phyloP scores from a whole-genome alignment of 1,284 basidiomycete species.

The Neonothopanus nambi region DNA sequence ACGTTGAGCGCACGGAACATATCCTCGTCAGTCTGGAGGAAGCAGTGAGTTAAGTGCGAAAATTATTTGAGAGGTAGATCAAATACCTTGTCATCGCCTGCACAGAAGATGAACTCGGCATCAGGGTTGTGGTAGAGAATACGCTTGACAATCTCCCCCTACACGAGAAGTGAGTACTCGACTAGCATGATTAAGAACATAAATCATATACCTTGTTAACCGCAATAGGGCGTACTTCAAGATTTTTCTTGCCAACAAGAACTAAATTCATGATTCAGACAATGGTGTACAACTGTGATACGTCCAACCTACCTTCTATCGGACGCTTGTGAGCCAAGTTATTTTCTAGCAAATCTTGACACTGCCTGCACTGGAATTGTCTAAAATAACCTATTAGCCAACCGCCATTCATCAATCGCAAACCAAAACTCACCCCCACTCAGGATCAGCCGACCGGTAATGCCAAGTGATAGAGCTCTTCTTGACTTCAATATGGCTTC shows the following conservation, averaged over 20 bases:
- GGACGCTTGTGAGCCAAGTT: conserved; percentile 86
- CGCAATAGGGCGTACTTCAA: conserved; percentile 93
- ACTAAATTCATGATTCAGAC: conserved; percentile 45
- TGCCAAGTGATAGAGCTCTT: conserved; percentile 99
- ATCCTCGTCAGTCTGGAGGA: conserved; percentile 82
- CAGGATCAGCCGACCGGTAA: conserved; percentile 90
- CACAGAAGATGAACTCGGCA: conserved; percentile 95
- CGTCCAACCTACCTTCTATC: conserved; percentile 65
- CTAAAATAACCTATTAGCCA: conserved; percentile 35
- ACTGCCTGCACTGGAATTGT: conserved; percentile 93
- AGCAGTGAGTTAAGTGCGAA: conserved; percentile 1
- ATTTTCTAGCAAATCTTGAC: conserved; percentile 94
- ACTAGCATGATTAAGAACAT: background rate
- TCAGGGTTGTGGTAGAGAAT: conserved; percentile 92
- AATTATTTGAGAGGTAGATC: background rate
- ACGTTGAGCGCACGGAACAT: conserved; percentile 90
- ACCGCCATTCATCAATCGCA: background rate
- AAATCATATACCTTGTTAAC: conserved; percentile 86
- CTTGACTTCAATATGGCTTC: conserved; percentile 96
- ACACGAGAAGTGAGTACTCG: conserved; percentile 2
- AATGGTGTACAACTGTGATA: conserved; percentile 15
- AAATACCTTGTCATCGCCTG: conserved; percentile 92
- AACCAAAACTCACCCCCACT: conserved; percentile 78
- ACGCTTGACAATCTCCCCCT: conserved; percentile 95
- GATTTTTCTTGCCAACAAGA: conserved; percentile 95